Evolutionary conservation across 2,329 filamentous ascomycete genomes (phyloP).

Genomic region (Talaromyces funiculosus): DNA sequence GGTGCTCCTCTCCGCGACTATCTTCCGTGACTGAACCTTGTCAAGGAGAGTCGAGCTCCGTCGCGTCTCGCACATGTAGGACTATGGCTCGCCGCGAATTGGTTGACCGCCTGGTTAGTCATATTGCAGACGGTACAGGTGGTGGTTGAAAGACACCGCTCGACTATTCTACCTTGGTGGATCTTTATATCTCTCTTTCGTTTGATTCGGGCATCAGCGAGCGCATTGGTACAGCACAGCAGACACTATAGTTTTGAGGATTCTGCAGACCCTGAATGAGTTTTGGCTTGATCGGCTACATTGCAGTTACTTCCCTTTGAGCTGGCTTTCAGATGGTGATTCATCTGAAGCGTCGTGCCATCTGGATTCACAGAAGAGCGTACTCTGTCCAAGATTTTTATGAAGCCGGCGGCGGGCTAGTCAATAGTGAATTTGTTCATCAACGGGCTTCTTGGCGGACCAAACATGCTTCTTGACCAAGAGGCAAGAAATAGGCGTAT

Average conservation of each 20-base stretch:
- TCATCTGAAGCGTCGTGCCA: not conserved
- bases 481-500: not conserved
- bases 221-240: constrained; percentile 41
- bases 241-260: not conserved
- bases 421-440: not conserved
- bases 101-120: constrained; percentile 44
- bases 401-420: not conserved
- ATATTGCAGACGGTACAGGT: constrained; percentile 29
- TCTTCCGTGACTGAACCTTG: constrained; percentile 25
- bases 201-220: constrained; percentile 44
- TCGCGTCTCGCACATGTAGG: constrained; percentile 47
- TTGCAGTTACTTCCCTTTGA: not conserved
- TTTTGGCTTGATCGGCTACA: not conserved
- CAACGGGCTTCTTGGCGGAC: not conserved
- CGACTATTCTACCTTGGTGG: constrained; percentile 24
- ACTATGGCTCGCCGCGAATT: constrained; percentile 41
- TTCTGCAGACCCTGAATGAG: not conserved
- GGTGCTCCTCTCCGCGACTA: constrained; percentile 28
- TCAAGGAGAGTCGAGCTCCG: constrained; percentile 52
- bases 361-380: not conserved
- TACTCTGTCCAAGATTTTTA: not conserved
- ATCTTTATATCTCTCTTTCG: constrained; percentile 18
- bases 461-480: not conserved
- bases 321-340: constrained; percentile 9
- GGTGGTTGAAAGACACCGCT: constrained; percentile 23